These are phyloP conservation scores for Talaromyces sp. DNA, from an alignment of 2,329 filamentous ascomycete genomes.

Conservation along the genomic window DNA sequence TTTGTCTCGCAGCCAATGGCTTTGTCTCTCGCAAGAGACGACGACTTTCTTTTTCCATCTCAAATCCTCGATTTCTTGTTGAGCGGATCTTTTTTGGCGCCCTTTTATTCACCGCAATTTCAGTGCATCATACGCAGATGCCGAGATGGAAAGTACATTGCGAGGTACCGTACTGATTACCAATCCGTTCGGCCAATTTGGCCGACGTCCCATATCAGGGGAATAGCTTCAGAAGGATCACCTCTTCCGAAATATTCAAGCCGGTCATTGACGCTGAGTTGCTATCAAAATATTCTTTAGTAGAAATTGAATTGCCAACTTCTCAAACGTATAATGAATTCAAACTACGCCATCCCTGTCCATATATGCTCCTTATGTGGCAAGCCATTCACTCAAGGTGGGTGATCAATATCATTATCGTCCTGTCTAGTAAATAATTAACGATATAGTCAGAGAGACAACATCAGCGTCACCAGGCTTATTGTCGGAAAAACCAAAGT, in stretches of 20 bases:
- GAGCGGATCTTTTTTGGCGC: neutral
- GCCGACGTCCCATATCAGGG: neutral
- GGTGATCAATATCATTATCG: neutral
- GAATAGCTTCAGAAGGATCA: neutral
- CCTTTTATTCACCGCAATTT: neutral
- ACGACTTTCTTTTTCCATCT: no score
- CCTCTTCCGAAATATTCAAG: no score
- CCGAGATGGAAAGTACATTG: neutral
- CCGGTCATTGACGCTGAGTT: neutral
- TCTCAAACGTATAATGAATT: neutral
- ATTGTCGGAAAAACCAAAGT: constrained; percentile 6
- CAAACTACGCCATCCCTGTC: neutral
- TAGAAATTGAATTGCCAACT: neutral
- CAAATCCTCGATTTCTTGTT: no score
- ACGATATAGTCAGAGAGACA: constrained; percentile 3
- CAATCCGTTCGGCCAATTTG: constrained; percentile 1
- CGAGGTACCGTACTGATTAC: neutral
- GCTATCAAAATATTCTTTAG: neutral
- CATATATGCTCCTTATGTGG: constrained; percentile 12
- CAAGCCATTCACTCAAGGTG: constrained; percentile 15
- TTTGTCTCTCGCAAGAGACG: no score
- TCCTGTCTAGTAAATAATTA: neutral
- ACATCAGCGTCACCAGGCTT: constrained; percentile 6
- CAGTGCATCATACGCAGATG: neutral
- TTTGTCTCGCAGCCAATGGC: neutral